Base-by-base conservation (phyloP, 768 basidiomycete species). In the Macrolepiota albuminosa region DNA sequence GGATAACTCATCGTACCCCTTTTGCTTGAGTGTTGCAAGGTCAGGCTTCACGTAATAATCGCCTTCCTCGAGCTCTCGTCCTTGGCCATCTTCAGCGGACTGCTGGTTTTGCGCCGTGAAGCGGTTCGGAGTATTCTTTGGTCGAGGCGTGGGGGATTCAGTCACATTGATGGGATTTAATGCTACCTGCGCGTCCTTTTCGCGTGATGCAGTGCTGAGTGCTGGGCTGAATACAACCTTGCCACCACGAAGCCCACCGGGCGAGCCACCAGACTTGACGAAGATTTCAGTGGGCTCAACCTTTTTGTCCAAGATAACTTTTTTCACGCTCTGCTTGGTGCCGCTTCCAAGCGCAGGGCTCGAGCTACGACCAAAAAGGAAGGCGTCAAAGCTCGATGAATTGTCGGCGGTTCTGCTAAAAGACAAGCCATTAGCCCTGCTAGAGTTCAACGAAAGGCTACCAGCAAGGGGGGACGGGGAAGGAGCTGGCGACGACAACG, bases 1-100 rank as follows among this genome's bases (percentile, higher is more conserved):
- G 7, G 84, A 83, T 29, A 98, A 76, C 57, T 93, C 85, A 63
- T 87, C 84, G 68, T 88, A 85, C 21, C 90, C 84, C 29, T 82
- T 77, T 58, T 84, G 83, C 67, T 86, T 85, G 62, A 98, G 83
- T 36, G 81, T 82, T 37, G 81, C 75, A 59, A 98, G 74, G 56
- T 87, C 83, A 13, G 97, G 97, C 63, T 87, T 87, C 58, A 89
- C 85, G 82, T 86, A 98, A 75, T 98, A 99, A 61, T 97, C 93
- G 45, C 95, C 97, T 62, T 94, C 86, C 61, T 86, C 82, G 16
- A 84, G 80, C 54, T 83, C 78, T 18, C 72, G 59, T 36, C 67
- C 72, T 42, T 65, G 64, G 7, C 65, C 70, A 14, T 66, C 67
- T 24, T 66, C 59, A 13, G 51, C 50, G 29, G 62, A 49, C 43